phyloP scores from a whole-genome alignment of 2,329 filamentous ascomycete species.

The Dissoconium aciculare region DNA sequence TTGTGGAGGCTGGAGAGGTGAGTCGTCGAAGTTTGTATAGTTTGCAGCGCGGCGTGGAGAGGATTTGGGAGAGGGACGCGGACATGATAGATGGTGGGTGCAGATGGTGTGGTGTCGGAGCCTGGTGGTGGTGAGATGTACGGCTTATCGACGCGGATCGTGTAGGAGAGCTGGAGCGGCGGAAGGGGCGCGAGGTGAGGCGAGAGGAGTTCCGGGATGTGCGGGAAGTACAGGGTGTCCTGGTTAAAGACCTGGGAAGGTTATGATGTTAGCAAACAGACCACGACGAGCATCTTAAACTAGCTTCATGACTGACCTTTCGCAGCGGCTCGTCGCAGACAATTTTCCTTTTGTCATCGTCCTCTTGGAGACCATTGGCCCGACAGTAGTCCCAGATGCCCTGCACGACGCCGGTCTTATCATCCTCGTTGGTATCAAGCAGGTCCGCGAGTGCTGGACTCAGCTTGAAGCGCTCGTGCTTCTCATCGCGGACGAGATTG shows the following conservation, averaged over 20 bases:
- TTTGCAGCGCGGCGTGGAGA: constrained; percentile 50
- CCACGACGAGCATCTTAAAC: too few relatives aligned
- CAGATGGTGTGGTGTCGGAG: too few relatives aligned
- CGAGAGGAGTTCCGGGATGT: constrained; percentile 57
- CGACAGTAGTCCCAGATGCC: constrained; percentile 93
- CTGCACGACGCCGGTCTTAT: constrained; percentile 74
- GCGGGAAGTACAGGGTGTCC: constrained; percentile 71
- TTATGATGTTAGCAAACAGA: constrained; percentile 4
- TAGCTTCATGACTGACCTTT: constrained; percentile 57
- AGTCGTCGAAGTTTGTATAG: constrained; percentile 25
- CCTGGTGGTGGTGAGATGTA: constrained; percentile 24
- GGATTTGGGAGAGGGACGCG: constrained; percentile 71
- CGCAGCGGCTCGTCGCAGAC: constrained; percentile 73
- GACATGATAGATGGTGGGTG: constrained; percentile 79
- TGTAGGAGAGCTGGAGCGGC: constrained; percentile 75
- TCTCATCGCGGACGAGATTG: constrained; percentile 71
- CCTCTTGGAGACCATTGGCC: constrained; percentile 71
- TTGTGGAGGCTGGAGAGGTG: constrained; percentile 55
- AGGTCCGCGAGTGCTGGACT: constrained; percentile 68
- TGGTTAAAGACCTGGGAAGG: constrained; percentile 47
- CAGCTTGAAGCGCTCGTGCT: constrained; percentile 68
- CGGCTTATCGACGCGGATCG: constrained; percentile 67
- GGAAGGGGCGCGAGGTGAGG: constrained; percentile 65
- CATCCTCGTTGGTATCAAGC: constrained; percentile 73
- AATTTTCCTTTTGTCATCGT: constrained; percentile 86